Conservation (phyloP, 495 filamentous ascomycete genomes). For the Neurospora sublineolata region DNA sequence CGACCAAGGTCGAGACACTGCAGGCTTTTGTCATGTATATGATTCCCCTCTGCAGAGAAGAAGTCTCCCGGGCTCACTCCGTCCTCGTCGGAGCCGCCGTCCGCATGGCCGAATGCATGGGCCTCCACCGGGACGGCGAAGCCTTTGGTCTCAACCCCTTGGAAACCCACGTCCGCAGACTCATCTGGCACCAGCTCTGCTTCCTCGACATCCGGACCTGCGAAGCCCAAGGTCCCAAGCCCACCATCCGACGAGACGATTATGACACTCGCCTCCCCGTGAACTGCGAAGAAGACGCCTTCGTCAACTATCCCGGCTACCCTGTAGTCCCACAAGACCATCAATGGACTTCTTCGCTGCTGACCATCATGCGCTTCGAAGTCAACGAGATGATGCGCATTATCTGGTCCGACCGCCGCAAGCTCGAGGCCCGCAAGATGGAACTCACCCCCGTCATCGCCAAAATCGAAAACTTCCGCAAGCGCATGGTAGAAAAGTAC, state of each 20-base stretch:
- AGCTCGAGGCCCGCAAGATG: constrained; percentile 49
- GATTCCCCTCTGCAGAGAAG: constrained; percentile 56
- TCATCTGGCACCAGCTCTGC: constrained; percentile 66
- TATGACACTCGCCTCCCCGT: constrained; percentile 57
- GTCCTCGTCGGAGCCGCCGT: constrained; percentile 59
- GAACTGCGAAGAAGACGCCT: constrained; percentile 52
- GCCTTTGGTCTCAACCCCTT: constrained; percentile 51
- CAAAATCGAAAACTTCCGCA: constrained; percentile 52
- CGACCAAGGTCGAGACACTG: constrained; percentile 57
- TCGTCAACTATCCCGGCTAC: constrained; percentile 25
- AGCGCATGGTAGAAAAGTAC: constrained; percentile 48
- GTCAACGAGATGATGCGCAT: constrained; percentile 60
- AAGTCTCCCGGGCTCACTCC: constrained; percentile 60
- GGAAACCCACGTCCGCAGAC: constrained; percentile 61
- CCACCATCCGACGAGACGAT: constrained; percentile 55
- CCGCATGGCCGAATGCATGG: constrained; percentile 65
- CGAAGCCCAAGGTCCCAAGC: constrained; percentile 62
- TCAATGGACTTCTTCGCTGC: constrained; percentile 54
- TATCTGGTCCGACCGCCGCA: constrained; percentile 50
- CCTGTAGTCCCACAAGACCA: constrained; percentile 32
- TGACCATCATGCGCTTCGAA: constrained; percentile 56
- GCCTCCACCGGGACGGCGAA: constrained; percentile 60
- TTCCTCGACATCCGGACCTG: constrained; percentile 66
- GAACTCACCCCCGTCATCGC: constrained; percentile 42
- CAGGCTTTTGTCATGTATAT: constrained; percentile 68